Evolutionary conservation across 2,329 filamentous ascomycete species (phyloP).

Genomic region (Penicillium sp.): DNA sequence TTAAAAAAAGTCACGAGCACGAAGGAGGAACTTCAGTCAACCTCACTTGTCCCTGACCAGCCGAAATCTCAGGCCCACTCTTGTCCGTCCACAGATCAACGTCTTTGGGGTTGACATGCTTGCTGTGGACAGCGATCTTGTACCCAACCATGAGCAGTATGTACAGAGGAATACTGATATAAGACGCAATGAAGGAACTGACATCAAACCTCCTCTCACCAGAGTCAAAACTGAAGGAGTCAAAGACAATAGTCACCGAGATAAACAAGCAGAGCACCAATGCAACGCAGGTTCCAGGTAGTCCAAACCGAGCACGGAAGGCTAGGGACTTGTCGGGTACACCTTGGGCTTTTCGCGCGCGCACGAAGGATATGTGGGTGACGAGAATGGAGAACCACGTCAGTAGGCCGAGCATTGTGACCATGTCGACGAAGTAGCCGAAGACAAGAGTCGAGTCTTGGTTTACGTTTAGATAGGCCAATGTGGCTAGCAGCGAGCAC

Average conservation of each 20-base stretch:
- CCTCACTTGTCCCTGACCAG: not conserved
- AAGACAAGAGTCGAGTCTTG: constrained; percentile 60
- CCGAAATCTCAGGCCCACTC: not conserved
- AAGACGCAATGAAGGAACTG: constrained; percentile 73
- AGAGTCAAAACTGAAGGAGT: constrained; percentile 59
- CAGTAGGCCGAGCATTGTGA: constrained; percentile 65
- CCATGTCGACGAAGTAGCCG: constrained; percentile 65
- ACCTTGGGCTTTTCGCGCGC: constrained; percentile 61
- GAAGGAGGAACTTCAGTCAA: not conserved
- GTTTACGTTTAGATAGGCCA: constrained; percentile 67
- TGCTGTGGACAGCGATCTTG: constrained; percentile 58
- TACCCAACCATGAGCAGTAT: constrained; percentile 67
- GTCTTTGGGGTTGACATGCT: constrained; percentile 56
- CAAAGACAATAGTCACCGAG: constrained; percentile 77
- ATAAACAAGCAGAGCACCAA: constrained; percentile 71
- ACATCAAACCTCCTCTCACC: constrained; percentile 61
- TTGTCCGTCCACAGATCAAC: constrained; percentile 63
- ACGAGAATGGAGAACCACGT: constrained; percentile 69
- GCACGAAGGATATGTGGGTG: constrained; percentile 67
- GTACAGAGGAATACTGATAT: constrained; percentile 74
- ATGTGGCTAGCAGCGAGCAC: constrained; percentile 61
- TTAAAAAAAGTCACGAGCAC: not conserved
- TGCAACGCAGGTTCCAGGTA: constrained; percentile 66
- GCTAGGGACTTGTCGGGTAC: constrained; percentile 58
- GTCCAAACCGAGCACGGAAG: constrained; percentile 70